Percentiles rank a stretch among this genome's conserved stretches.
phyloP scores from a whole-genome alignment of 2,329 filamentous ascomycete species.

The Monilinia laxa region DNA sequence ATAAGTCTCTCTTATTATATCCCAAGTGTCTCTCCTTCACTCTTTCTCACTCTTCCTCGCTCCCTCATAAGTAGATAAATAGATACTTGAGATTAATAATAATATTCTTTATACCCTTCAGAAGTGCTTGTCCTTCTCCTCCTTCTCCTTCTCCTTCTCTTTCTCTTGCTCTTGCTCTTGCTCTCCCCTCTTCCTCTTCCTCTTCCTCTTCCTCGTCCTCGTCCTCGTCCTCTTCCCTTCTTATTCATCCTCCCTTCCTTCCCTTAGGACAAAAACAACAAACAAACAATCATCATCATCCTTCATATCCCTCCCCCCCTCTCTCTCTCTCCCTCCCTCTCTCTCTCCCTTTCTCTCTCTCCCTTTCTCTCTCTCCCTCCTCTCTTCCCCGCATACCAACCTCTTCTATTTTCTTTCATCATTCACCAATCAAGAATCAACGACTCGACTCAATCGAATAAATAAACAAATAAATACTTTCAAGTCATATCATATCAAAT shows the following conservation, averaged over 20 bases:
- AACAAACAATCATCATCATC: not conserved
- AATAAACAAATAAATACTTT: no score
- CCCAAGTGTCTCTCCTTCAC: no score
- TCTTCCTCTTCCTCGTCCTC: not conserved
- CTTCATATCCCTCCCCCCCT: not conserved
- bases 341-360: not conserved
- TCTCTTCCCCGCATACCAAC: constrained; percentile 9
- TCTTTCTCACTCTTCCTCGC: no score
- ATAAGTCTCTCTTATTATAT: no score
- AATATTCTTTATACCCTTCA: no score
- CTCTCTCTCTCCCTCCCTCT: not conserved
- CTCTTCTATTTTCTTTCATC: constrained; percentile 15
- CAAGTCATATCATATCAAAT: no score
- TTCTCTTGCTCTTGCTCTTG: not conserved
- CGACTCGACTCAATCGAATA: not conserved
- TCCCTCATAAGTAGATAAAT: no score
- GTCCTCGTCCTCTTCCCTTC: not conserved
- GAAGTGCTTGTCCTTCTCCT: no score
- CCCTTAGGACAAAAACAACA: no score
- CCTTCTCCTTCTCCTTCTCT: not conserved
- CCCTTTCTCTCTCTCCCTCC: not conserved
- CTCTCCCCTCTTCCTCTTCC: not conserved
- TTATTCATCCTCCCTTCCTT: not conserved
- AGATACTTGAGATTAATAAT: no score
- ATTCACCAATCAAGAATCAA: constrained; percentile 1